Evolutionary conservation across 2,329 filamentous ascomycete genomes (phyloP), one percentile per base, ranked within the genome.

Genomic region (Elsinoe ampelina): DNA sequence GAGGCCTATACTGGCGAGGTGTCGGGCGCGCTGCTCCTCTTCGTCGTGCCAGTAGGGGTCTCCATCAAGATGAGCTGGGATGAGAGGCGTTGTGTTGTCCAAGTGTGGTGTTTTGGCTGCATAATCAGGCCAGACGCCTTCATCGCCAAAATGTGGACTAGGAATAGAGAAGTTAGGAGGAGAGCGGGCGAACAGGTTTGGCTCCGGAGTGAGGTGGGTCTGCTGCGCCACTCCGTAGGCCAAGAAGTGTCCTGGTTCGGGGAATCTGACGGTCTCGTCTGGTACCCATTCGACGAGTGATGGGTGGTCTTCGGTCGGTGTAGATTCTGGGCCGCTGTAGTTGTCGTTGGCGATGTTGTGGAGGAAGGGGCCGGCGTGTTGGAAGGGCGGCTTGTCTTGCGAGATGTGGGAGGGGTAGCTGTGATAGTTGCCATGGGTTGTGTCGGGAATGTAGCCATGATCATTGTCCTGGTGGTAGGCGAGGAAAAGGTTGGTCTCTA

Each of bases 311-410:
- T 30, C 26, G 26, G 26, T 30, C 7, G 26, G 26, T 2, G 7
- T 30, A 7, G 26, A 2, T 5, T 30, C 26, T 5, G 26, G 26
- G 26, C 26, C 26, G 15, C 45, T 19, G 45, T 35, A 50, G 45
- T 50, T 50, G 45, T 34, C 45, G 30, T 35, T 34, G 45, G 45
- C 45, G 45, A 50, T 50, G 17, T 34, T 50, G 26, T 20, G 17
- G 45, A 15, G 45, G 15, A 34, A 50, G 12, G 26, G 30, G 19
- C 17, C 13, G 20, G 41, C 19, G 19, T 11, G 11, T 3, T 26
- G 19, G 30, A 34, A 35, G 26, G 30, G 26, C 11, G 26, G 45
- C 17, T 7, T 13, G n/a, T 50, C 22, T 26, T 50, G 45, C 22
- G 32, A 15, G 26, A 50, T 17, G 45, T 50, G 15, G 26, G 26